A percentile compares a stretch with the other conserved stretches of the same genome.
Evolutionary conservation across 2,329 filamentous ascomycete species (phyloP).

Genomic region (Botryotinia narcissicola): DNA sequence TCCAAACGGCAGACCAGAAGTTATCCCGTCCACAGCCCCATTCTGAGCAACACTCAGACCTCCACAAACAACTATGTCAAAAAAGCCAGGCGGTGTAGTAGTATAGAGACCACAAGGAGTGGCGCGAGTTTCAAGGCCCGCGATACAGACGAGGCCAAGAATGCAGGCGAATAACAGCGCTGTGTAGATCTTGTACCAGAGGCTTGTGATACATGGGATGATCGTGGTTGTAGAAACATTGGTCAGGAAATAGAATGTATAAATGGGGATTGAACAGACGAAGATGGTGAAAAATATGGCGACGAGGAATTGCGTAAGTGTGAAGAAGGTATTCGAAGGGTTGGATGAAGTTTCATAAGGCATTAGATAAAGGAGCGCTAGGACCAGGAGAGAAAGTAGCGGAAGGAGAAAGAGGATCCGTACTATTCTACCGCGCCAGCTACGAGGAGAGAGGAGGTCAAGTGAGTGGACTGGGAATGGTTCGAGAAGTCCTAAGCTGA

Average conservation of each 20-base stretch:
- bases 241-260: background rate
- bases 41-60: background rate
- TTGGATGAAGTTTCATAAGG: background rate
- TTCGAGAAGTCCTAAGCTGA: background rate
- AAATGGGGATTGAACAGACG: background rate
- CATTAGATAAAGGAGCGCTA: background rate
- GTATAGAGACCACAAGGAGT: background rate
- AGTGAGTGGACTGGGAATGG: background rate
- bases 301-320: background rate
- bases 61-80: background rate
- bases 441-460: background rate
- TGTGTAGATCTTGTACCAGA: background rate
- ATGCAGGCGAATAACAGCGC: background rate
- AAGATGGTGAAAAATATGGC: background rate
- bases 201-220: background rate
- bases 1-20: background rate
- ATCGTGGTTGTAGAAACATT: background rate
- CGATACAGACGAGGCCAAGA: background rate
- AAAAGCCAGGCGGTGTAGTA: background rate
- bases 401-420: background rate
- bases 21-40: background rate
- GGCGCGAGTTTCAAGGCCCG: background rate
- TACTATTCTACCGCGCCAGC: background rate
- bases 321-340: background rate
- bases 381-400: background rate